phyloP scores from a whole-genome alignment of 2,329 filamentous ascomycete genomes.

The Cryphonectria nitschkei region DNA sequence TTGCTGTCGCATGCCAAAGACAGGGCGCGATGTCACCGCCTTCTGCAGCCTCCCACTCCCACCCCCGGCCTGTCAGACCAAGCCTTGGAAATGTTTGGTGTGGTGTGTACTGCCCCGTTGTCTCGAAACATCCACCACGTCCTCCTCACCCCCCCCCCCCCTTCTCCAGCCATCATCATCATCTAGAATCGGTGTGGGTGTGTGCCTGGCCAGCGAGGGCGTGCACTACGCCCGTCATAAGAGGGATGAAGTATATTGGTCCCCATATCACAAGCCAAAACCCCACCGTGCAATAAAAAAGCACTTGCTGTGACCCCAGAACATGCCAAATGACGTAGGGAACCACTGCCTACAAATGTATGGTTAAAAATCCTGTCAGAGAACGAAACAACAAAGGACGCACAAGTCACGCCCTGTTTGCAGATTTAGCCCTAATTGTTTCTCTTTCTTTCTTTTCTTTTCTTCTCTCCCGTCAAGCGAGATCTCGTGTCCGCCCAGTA shows the following conservation, averaged over 20 bases:
- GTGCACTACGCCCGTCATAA: neutral
- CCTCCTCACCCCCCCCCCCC: neutral
- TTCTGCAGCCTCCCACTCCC: neutral
- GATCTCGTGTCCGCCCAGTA: neutral
- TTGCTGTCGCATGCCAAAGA: neutral
- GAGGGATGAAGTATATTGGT: neutral
- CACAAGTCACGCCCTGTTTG: neutral
- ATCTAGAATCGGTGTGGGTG: neutral
- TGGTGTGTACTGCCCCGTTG: neutral
- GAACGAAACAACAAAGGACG: neutral
- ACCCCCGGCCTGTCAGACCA: constrained; percentile 5
- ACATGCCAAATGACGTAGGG: constrained; percentile 11
- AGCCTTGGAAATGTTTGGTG: neutral
- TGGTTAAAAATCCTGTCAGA: neutral
- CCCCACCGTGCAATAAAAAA: neutral
- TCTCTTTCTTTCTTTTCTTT: neutral
- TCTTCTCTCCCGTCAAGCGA: neutral
- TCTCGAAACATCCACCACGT: neutral
- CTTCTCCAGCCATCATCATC: neutral
- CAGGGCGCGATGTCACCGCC: constrained; percentile 2
- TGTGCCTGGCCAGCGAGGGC: neutral
- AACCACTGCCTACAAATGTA: neutral
- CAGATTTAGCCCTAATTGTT: neutral
- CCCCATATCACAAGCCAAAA: neutral
- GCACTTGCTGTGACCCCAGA: neutral